Evolutionary conservation across 768 basidiomycete species (phyloP).

Genomic region (Tephrocybe sp.): DNA sequence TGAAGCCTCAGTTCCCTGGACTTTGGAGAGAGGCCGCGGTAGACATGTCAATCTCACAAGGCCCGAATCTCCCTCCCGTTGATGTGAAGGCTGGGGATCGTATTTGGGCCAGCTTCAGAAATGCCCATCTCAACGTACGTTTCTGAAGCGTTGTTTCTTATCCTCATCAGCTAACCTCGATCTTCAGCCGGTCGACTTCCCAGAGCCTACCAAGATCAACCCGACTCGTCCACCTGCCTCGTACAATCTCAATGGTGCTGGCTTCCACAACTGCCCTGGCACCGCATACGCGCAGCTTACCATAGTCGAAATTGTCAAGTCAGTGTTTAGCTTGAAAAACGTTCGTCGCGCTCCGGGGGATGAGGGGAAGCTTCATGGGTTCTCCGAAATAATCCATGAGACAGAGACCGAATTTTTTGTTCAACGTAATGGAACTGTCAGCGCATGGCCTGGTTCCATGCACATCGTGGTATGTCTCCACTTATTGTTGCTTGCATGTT

Average conservation of each 20-base stretch:
- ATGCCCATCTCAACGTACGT: conserved; percentile 42
- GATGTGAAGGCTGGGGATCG: conserved; percentile 40
- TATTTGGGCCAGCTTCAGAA: conserved; percentile 40
- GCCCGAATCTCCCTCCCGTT: conserved; percentile 30
- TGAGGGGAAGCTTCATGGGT: conserved; percentile 38
- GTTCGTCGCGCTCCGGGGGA: conserved; percentile 45
- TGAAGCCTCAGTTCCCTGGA: conserved; percentile 41
- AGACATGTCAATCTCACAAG: conserved; percentile 35
- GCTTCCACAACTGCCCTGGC: conserved; percentile 43
- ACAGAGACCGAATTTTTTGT: conserved; percentile 36
- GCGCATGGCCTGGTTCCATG: conserved; percentile 39
- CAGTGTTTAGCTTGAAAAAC: conserved; percentile 44
- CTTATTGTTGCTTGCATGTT: too few species aligned
- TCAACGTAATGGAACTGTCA: conserved; percentile 32
- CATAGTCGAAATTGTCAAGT: conserved; percentile 43
- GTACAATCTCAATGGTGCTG: conserved; percentile 32
- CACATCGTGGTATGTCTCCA: conserved; percentile 27
- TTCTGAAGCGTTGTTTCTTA: conserved; percentile 5
- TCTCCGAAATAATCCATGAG: conserved; percentile 27
- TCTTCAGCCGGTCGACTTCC: conserved; percentile 42
- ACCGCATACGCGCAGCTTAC: conserved; percentile 33
- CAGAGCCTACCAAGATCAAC: conserved; percentile 37
- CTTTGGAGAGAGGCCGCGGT: conserved; percentile 37
- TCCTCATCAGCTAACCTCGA: neutral
- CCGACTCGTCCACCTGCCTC: conserved; percentile 32